A percentile compares a stretch with the other conserved stretches of the same genome.
Conservation (phyloP, 2,329 filamentous ascomycete species). For the Paracoccidioides lutzii region DNA sequence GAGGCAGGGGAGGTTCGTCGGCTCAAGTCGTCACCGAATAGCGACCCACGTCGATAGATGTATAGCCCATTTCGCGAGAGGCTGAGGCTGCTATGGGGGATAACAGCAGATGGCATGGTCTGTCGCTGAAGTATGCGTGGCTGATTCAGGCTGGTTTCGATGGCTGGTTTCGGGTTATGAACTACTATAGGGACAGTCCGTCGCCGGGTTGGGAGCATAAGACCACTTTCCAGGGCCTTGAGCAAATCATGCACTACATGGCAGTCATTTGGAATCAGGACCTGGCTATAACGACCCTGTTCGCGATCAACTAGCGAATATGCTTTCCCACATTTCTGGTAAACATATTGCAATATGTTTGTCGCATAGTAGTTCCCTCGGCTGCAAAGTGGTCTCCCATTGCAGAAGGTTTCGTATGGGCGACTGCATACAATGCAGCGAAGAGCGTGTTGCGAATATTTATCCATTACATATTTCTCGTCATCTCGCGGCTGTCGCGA, state of each 20-base stretch:
- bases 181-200: conserved; percentile 4
- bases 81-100: neutral
- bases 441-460: conserved; percentile 23
- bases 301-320: conserved; percentile 33
- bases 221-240: conserved; percentile 31
- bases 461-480: conserved; percentile 24
- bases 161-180: neutral
- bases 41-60: neutral
- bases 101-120: neutral
- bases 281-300: conserved; percentile 23
- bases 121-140: neutral
- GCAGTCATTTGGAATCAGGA: conserved; percentile 31
- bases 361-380: conserved; percentile 21
- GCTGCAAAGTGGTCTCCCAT: conserved; percentile 21
- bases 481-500: conserved; percentile 18
- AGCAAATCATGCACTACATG: conserved; percentile 26
- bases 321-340: conserved; percentile 23
- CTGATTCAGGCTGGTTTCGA: neutral
- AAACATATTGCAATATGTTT: conserved; percentile 25
- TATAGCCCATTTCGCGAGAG: neutral
- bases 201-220: conserved; percentile 12
- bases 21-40: neutral
- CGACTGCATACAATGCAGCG: conserved; percentile 21
- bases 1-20: neutral
- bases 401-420: conserved; percentile 18